phyloP scores from a whole-genome alignment of 768 basidiomycete genomes.

The Kwoniella sp. region DNA sequence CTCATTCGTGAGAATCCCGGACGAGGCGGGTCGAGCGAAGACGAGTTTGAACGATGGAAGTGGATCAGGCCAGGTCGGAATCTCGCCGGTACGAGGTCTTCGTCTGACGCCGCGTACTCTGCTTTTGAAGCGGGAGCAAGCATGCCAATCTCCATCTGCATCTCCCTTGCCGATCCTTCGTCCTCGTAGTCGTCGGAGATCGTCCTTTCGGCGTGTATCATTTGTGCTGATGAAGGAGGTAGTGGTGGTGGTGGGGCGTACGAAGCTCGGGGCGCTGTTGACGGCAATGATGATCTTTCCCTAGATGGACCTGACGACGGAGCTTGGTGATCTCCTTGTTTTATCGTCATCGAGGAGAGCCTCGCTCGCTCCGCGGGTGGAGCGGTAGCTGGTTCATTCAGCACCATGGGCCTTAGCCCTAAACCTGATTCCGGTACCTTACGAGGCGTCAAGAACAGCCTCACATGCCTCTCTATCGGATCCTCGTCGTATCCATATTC shows the following conservation, averaged over 20 bases:
- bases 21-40: constrained; percentile 13
- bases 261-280: constrained; percentile 7
- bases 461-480: constrained; percentile 40
- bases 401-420: not conserved
- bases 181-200: not conserved
- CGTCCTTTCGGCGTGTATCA: not conserved
- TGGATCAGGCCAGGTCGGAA: constrained; percentile 42
- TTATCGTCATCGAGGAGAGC: not conserved
- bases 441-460: constrained; percentile 28
- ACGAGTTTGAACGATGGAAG: constrained; percentile 29
- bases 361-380: not conserved
- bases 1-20: constrained; percentile 12
- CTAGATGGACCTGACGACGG: not conserved
- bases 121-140: not conserved
- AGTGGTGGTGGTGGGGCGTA: not conserved
- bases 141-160: constrained; percentile 9
- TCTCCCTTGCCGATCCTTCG: not conserved
- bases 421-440: constrained; percentile 16
- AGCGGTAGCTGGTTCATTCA: constrained; percentile 1
- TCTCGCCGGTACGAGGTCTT: constrained; percentile 8
- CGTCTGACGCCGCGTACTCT: constrained; percentile 3
- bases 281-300: constrained; percentile 8
- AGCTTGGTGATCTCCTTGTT: not conserved
- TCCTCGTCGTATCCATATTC: constrained; percentile 37
- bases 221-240: not conserved